Percentiles rank a stretch among this genome's conserved stretches.
Conservation (phyloP, 75 land plant genomes). For the Pinus taeda region DNA sequence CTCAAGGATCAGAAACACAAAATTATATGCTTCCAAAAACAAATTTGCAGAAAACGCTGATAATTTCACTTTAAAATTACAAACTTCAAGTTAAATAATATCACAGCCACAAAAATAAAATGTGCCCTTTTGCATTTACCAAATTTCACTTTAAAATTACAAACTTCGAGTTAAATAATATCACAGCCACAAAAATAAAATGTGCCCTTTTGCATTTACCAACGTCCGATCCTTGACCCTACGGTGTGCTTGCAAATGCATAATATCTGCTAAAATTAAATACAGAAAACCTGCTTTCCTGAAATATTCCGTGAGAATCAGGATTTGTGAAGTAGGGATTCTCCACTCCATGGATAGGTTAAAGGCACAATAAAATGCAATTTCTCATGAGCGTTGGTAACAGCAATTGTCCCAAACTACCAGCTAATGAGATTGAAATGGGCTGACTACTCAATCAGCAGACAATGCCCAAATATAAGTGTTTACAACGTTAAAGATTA, state of each 20-base stretch:
- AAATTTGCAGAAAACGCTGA: neutral
- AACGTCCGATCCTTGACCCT: neutral
- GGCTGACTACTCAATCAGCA: slow-evolving; percentile 10
- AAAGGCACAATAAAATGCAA: slow-evolving; percentile 1
- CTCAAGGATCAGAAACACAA: neutral
- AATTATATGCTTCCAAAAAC: neutral
- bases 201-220: slow-evolving; percentile 1
- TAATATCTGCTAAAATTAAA: neutral
- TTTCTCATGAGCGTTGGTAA: neutral
- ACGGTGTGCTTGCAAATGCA: slow-evolving; percentile 1
- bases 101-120: slow-evolving; percentile 5
- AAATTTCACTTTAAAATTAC: neutral
- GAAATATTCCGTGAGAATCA: neutral
- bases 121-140: neutral
- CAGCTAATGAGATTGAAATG: slow-evolving; percentile 1
- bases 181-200: slow-evolving; percentile 5
- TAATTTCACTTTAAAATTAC: neutral
- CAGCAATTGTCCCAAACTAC: slow-evolving; percentile 10
- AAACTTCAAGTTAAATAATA: slow-evolving; percentile 1
- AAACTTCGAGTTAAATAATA: slow-evolving; percentile 1
- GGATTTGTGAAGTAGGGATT: neutral
- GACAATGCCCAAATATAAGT: slow-evolving; percentile 13
- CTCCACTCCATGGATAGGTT: slow-evolving; percentile 2
- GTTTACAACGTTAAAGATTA: neutral
- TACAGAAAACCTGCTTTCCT: neutral